Conservation (phyloP, 1,284 basidiomycete genomes). For the Fistulinella cinereoalba region DNA sequence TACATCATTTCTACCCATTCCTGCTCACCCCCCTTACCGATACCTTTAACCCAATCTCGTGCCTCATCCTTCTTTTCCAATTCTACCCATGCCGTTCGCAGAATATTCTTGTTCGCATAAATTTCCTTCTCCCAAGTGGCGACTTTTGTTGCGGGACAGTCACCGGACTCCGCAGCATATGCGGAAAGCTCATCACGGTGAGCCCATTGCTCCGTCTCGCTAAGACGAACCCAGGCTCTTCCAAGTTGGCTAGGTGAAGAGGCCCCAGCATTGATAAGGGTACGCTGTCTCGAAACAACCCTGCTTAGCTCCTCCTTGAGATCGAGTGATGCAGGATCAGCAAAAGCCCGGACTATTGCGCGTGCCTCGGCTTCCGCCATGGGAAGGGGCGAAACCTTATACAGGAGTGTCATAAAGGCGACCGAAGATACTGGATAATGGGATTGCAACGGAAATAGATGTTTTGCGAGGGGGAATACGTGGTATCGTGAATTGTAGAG, state of each 20-base stretch:
- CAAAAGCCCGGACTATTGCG: constrained; percentile 53
- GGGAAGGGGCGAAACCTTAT: constrained; percentile 59
- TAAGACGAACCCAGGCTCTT: constrained; percentile 54
- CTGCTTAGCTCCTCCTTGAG: constrained; percentile 44
- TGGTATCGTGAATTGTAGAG: constrained; percentile 62
- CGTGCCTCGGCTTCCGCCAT: constrained; percentile 66
- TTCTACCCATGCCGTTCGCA: constrained; percentile 58
- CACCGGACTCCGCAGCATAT: constrained; percentile 41
- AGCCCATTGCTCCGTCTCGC: constrained; percentile 55
- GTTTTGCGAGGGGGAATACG: constrained; percentile 59
- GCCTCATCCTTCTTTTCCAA: constrained; percentile 56
- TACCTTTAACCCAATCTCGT: constrained; percentile 55
- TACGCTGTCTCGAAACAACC: constrained; percentile 47
- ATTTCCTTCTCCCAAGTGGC: constrained; percentile 57
- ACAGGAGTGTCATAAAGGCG: constrained; percentile 62
- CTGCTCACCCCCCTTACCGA: constrained; percentile 51
- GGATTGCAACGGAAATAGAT: constrained; percentile 50
- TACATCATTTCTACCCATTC: constrained; percentile 66
- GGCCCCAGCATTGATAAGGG: constrained; percentile 34
- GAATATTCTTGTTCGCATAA: constrained; percentile 46
- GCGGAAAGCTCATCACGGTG: constrained; percentile 60
- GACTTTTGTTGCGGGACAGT: constrained; percentile 37
- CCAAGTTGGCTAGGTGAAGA: constrained; percentile 41
- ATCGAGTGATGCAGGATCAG: constrained; percentile 49
- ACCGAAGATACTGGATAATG: constrained; percentile 50